Evolutionary conservation across 78 protist species (phyloP), one percentile per base, ranked within the genome.

Genomic region (Dictyostelium intermedium): DNA sequence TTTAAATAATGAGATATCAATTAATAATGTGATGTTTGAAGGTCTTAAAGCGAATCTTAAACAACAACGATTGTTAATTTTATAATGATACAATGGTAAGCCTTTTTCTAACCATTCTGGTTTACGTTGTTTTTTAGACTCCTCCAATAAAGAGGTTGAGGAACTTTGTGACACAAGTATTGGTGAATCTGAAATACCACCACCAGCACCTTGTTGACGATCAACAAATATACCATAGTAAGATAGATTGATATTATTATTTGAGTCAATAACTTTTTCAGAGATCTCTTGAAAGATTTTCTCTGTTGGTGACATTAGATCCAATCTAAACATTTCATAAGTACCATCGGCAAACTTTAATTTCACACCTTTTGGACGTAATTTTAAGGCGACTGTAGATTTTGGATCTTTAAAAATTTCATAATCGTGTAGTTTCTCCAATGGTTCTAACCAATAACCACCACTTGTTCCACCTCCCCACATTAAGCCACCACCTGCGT

Each of bases 261-360:
- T 56, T 27, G 94, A 70, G 47, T 89, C 94, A 16, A 89, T 43
- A 4, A 89, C 94, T 74, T 89, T 89, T 47, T 89, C 94, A 1
- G 94, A 89, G 5, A 89, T 89, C 43, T 89, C 94, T 43, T 25
- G 43, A 20, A 89, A 89, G 32, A 89, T 89, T 73, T 80, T 80
- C 77, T 89, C 94, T 16, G 94, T 89, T 2, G 78, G 87, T 1
- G n/a, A 34, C 87, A 69, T 89, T 27, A 89, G 14, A 50, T 89
- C 87, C 11, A 89, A 70, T 35, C 82, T 23, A 30, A 89, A 60
- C 30, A 61, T 69, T 83, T 89, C 94, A 18, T 47, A 89, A 11
- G 82, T 70, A 32, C 83, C 94, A 70, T 89, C 94, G 1, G 94
- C 94, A 89, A 89, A 89, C 66, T 89, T 89, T 39, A 89, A 70